These are phyloP conservation scores for Gloeophyllum trabeum DNA, from an alignment of 768 basidiomycete genomes.

Conservation along the genomic window DNA sequence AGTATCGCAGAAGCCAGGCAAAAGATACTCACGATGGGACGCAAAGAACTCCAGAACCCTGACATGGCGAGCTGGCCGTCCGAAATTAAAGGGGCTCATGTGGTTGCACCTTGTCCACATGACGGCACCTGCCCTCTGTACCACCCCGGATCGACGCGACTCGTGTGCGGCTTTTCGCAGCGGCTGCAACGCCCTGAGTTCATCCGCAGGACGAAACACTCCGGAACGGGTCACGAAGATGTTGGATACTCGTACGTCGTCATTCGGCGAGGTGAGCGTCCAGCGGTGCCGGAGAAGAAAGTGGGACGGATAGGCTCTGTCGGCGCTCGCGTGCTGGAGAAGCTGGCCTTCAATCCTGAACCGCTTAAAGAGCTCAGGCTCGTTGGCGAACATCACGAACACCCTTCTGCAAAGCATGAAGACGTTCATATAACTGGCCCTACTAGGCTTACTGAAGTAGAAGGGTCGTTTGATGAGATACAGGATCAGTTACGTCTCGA, in stretches of 20 bases:
- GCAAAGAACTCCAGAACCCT: constrained; percentile 41
- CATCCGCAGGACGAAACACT: constrained; percentile 81
- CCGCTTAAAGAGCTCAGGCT: too few relatives aligned
- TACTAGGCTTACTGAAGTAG: too few relatives aligned
- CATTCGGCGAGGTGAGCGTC: constrained; percentile 69
- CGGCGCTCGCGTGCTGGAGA: constrained; percentile 32
- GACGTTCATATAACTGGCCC: too few relatives aligned
- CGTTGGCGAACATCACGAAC: too few relatives aligned
- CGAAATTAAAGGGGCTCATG: constrained; percentile 50
- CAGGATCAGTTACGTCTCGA: constrained; percentile 54
- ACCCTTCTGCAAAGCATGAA: too few relatives aligned
- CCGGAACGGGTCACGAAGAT: constrained; percentile 76
- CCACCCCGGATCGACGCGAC: constrained; percentile 34
- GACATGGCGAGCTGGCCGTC: constrained; percentile 18
- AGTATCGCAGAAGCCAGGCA: constrained; percentile 70
- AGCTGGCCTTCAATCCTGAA: too few relatives aligned
- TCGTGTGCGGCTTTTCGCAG: constrained; percentile 79
- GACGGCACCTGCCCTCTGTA: constrained; percentile 76
- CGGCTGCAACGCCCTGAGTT: constrained; percentile 81
- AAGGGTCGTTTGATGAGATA: too few relatives aligned
- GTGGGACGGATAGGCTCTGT: constrained; percentile 44
- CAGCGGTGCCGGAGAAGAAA: constrained; percentile 22
- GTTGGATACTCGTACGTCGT: constrained; percentile 86
- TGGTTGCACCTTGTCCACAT: constrained; percentile 93
- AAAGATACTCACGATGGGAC: constrained; percentile 53